Percentiles rank a stretch among this genome's conserved stretches.
These are phyloP conservation scores for Ustilago nuda DNA, from an alignment of 1,284 basidiomycete species.

Conservation along the genomic window DNA sequence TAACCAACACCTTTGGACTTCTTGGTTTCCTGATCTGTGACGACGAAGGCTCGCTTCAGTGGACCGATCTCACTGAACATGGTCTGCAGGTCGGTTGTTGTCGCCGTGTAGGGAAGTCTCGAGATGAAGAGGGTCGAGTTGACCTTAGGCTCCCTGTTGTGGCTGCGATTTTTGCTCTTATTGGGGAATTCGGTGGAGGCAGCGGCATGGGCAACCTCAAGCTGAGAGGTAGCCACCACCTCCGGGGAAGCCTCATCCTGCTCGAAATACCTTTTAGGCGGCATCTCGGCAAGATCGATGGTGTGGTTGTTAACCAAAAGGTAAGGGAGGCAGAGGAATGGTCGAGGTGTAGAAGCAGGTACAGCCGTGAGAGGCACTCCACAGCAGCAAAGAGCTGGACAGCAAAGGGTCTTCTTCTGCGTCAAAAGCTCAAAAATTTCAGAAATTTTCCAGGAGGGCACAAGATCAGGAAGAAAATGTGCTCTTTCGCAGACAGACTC, in stretches of 20 bases:
- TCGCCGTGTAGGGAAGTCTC: slow-evolving; percentile 84
- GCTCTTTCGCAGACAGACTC: background rate
- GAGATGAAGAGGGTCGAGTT: slow-evolving; percentile 70
- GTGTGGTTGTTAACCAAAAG: background rate
- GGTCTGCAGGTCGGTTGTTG: slow-evolving; percentile 87
- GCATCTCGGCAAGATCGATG: slow-evolving; percentile 29
- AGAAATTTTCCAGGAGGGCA: slow-evolving; percentile 10
- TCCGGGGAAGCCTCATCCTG: slow-evolving; percentile 36
- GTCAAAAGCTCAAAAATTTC: slow-evolving; percentile 16
- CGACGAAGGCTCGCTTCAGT: slow-evolving; percentile 92
- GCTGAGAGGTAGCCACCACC: slow-evolving; percentile 14
- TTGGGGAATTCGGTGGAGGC: slow-evolving; percentile 11
- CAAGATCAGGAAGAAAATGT: background rate
- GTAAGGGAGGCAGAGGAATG: slow-evolving; percentile 6
- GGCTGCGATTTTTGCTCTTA: background rate
- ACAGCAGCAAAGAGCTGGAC: background rate
- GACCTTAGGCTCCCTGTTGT: slow-evolving; percentile 14
- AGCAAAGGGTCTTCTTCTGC: slow-evolving; percentile 13
- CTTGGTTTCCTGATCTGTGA: slow-evolving; percentile 80
- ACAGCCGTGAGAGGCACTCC: background rate
- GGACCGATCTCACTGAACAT: slow-evolving; percentile 96
- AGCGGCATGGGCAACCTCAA: slow-evolving; percentile 5
- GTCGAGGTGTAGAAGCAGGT: background rate
- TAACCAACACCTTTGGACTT: slow-evolving; percentile 98
- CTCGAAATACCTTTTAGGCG: slow-evolving; percentile 58